These are phyloP conservation scores for Petunia hybrid DNA, from an alignment of 305 asterid species.

Conservation along the genomic window DNA sequence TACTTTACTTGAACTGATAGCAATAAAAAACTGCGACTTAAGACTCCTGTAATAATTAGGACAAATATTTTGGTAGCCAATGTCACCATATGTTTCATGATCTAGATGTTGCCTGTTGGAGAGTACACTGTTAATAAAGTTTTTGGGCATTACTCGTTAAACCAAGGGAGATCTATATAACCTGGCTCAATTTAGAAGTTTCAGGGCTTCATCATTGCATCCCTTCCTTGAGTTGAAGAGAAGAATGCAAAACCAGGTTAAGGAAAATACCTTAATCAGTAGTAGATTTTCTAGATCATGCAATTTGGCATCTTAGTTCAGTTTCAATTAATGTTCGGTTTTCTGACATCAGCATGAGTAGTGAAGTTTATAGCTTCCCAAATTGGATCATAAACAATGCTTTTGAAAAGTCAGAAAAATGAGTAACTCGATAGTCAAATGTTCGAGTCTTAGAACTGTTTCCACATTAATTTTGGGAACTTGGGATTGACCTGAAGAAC, in stretches of 20 bases:
- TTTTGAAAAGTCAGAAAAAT: not conserved
- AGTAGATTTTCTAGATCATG: not conserved
- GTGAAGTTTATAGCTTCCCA: not conserved
- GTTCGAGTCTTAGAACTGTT: not conserved
- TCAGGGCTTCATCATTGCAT: not conserved
- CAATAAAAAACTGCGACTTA: constrained; percentile 7
- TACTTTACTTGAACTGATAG: not conserved
- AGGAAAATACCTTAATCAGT: not conserved
- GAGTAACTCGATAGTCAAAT: not conserved
- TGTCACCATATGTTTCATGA: constrained; percentile 9
- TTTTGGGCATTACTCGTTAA: constrained; percentile 1
- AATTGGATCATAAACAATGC: not conserved
- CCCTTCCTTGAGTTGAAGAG: not conserved
- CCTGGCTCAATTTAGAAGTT: no score
- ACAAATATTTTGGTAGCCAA: not conserved
- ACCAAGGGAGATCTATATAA: not conserved
- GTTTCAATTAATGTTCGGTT: not conserved
- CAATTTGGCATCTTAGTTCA: not conserved
- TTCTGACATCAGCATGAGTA: not conserved
- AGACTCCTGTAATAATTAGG: not conserved
- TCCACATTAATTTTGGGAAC: not conserved
- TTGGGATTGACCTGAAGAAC: not conserved
- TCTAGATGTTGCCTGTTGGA: constrained; percentile 22
- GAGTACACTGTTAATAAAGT: not conserved
- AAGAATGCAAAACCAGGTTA: not conserved